Evolutionary conservation across 1,139 yeast species (phyloP), one percentile per base, ranked within the genome.

Genomic region (Wickerhamiella pararugosa): DNA sequence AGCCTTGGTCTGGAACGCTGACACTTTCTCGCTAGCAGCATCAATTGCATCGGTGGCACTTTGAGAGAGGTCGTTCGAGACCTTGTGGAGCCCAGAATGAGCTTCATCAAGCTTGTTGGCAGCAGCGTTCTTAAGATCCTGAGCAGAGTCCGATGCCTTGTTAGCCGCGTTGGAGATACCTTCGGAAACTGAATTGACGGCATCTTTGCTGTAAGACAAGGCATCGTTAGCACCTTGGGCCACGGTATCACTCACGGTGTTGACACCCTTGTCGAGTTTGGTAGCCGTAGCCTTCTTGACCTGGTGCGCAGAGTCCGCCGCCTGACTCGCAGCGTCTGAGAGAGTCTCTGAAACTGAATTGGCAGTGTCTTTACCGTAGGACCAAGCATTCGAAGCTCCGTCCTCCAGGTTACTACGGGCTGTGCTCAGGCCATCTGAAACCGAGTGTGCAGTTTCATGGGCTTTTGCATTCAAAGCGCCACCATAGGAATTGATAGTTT

Each of bases 361-460:
- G 6, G 21, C 34, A 25, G 29, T 21, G 10, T 30, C 9, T 9
- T n/a, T 9, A n/a, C 25, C 11, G 5, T 21, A 34, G 29, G 29
- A n/a, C 9, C 9, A 6, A 21, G 25, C 9, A 7, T 36, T n/a
- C 9, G 9, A 8, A 30, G 29, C 34, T 5, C 30, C 10, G 36
- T 27, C 32, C 40, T 29, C 10, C 6, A 28, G 36, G n/a, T 21
- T 31, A 27, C 34, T n/a, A 7, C 29, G 21, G n/a, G 39, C 35
- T 15, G 29, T 26, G 34, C 27, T 34, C 31, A 26, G 34, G 10
- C 25, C 36, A 11, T 15, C 38, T 5, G 36, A 37, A 21, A n/a
- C 34, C n/a, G 28, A 25, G 39, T 30, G n/a, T 26, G 29, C 39
- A n/a, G 25, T 28, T 29, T 32, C 35, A 32, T 29, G 21, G 31